phyloP scores from a whole-genome alignment of 176 grass and related monocot species.

The Guadua angustifolia region DNA sequence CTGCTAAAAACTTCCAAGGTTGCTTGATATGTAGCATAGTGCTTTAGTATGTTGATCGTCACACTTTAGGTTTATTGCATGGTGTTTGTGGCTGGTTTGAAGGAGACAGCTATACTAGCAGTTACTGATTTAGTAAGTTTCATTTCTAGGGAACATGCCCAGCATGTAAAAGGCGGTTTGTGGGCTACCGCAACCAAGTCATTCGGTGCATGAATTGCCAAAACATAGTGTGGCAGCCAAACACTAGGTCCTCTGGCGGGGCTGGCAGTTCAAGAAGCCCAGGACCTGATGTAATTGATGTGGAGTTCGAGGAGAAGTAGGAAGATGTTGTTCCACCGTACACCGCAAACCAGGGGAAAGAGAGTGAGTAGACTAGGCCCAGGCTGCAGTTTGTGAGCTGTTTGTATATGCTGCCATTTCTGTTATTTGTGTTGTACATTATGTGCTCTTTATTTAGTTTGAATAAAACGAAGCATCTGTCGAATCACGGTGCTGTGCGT shows the following conservation, averaged over 20 bases:
- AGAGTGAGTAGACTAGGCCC: background rate
- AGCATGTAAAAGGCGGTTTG: conserved; percentile 77
- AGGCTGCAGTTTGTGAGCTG: background rate
- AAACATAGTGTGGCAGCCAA: conserved; percentile 96
- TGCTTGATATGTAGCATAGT: conserved; percentile 7
- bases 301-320: conserved; percentile 93
- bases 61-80: background rate
- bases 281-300: conserved; percentile 81
- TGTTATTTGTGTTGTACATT: conserved; percentile 38
- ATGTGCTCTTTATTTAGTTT: conserved; percentile 13
- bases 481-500: background rate
- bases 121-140: conserved; percentile 21
- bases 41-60: background rate
- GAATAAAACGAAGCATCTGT: background rate
- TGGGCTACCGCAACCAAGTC: conserved; percentile 78
- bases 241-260: conserved; percentile 56
- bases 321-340: conserved; percentile 1
- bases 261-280: conserved; percentile 55
- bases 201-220: conserved; percentile 85
- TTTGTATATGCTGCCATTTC: conserved; percentile 12
- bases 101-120: conserved; percentile 8
- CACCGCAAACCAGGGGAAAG: conserved; percentile 9
- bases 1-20: background rate
- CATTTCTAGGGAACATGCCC: conserved; percentile 83
- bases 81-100: conserved; percentile 6